These are phyloP conservation scores for Dentipellis fragilis DNA, from an alignment of 768 basidiomycete genomes.

Conservation along the genomic window DNA sequence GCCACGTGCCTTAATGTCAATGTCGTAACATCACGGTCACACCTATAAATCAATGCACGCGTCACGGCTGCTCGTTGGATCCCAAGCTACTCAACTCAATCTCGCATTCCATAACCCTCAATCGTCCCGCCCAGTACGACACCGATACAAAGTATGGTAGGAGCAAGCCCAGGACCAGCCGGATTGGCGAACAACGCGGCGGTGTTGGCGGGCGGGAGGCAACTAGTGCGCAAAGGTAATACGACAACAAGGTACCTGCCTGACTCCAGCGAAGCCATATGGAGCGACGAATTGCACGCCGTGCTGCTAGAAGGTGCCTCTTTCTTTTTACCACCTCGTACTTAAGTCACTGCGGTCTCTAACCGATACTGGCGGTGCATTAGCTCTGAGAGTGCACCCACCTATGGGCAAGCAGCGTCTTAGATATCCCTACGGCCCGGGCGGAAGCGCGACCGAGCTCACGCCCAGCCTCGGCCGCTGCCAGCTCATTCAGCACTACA, in stretches of 20 bases:
- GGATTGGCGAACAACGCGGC: not conserved
- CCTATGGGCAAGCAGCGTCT: constrained; percentile 14
- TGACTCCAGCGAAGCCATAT: constrained; percentile 13
- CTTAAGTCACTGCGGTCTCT: not conserved
- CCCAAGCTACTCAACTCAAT: not conserved
- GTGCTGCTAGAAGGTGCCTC: constrained; percentile 13
- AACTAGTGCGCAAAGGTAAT: constrained; percentile 9
- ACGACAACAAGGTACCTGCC: constrained; percentile 12
- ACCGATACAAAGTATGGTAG: not conserved
- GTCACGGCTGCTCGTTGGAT: not conserved
- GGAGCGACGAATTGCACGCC: constrained; percentile 12
- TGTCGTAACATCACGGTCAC: constrained; percentile 2
- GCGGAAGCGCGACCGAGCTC: not conserved
- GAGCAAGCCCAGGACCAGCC: not conserved
- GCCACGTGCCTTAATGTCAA: not conserved
- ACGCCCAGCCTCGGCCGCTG: constrained; percentile 23
- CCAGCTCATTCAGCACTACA: constrained; percentile 29
- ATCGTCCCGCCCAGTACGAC: not conserved
- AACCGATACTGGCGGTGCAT: not conserved
- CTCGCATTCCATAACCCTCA: not conserved
- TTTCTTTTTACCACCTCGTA: not conserved
- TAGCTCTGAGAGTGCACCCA: constrained; percentile 12
- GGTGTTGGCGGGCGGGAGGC: not conserved
- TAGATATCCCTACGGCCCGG: constrained; percentile 2
- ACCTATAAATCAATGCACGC: not conserved